Conservation (phyloP, 306 rosid species). For the Mucuna pruriens region DNA sequence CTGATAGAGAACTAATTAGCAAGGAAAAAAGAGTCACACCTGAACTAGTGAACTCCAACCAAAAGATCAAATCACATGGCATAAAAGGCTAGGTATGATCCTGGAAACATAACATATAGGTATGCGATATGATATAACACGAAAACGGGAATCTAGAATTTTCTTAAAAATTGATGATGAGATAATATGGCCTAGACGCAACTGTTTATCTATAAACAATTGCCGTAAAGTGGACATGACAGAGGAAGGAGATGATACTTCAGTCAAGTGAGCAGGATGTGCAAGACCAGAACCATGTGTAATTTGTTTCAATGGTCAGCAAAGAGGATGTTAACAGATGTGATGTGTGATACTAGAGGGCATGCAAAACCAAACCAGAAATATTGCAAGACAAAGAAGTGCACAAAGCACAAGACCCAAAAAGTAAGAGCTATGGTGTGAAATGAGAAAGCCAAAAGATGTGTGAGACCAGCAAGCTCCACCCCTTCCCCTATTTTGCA, state of each 20-base stretch:
- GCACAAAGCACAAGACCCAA: neutral
- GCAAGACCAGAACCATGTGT: neutral
- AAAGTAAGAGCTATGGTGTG: neutral
- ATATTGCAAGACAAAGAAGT: neutral
- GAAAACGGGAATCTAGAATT: neutral
- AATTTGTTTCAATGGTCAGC: neutral
- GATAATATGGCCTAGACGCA: neutral
- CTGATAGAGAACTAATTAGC: neutral
- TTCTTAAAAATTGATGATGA: neutral
- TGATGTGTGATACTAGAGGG: neutral
- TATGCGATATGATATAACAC: neutral
- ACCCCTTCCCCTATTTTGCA: neutral
- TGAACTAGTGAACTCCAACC: neutral
- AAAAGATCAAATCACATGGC: neutral
- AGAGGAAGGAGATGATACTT: neutral
- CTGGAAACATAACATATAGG: neutral
- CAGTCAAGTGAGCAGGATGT: neutral
- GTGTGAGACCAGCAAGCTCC: neutral
- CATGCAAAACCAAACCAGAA: neutral
- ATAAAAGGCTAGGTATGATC: constrained; percentile 16
- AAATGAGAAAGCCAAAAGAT: neutral
- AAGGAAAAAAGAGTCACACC: neutral
- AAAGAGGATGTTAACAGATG: constrained; percentile 1
- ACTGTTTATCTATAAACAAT: neutral
- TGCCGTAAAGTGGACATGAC: neutral